These are phyloP conservation scores for Herpetomonas muscarum DNA, from an alignment of 208 protist genomes.

Conservation along the genomic window DNA sequence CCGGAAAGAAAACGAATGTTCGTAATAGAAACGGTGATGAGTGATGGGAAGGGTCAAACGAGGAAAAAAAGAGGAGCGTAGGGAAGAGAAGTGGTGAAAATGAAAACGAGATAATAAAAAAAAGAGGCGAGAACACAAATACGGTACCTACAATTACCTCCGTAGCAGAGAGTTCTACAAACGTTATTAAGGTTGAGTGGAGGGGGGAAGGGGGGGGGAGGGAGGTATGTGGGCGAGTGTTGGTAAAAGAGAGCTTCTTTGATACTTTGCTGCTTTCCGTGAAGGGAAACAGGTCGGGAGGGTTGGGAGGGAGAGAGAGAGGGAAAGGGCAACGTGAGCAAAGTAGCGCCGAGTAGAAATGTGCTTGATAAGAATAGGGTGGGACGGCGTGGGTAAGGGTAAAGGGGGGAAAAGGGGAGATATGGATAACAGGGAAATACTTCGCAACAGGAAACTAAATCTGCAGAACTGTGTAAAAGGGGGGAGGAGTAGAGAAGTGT, in stretches of 20 bases:
- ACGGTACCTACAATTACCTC: too few species aligned
- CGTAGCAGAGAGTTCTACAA: constrained; percentile 4
- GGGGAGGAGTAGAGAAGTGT: too few species aligned
- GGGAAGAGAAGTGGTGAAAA: not conserved
- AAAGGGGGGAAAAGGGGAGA: too few species aligned
- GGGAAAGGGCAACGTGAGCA: too few species aligned
- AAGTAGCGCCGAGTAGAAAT: too few species aligned
- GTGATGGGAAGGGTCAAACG: constrained; percentile 5
- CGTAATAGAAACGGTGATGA: not conserved
- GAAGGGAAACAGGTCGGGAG: too few species aligned
- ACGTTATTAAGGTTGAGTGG: not conserved
- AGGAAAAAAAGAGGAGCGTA: constrained; percentile 5
- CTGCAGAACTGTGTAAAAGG: too few species aligned
- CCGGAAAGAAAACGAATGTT: not conserved
- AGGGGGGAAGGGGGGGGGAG: constrained; percentile 20
- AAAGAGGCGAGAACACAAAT: constrained; percentile 10
- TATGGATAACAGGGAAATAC: too few species aligned
- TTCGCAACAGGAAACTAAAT: too few species aligned
- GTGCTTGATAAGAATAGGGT: too few species aligned
- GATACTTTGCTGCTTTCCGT: not conserved
- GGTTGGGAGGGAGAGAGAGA: too few species aligned
- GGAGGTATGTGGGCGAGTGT: not conserved
- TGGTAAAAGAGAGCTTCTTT: not conserved
- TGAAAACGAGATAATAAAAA: constrained; percentile 12
- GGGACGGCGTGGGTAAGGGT: too few species aligned